Evolutionary conservation across 495 filamentous ascomycete species (phyloP).

Genomic region (Penicillium mononematosum): DNA sequence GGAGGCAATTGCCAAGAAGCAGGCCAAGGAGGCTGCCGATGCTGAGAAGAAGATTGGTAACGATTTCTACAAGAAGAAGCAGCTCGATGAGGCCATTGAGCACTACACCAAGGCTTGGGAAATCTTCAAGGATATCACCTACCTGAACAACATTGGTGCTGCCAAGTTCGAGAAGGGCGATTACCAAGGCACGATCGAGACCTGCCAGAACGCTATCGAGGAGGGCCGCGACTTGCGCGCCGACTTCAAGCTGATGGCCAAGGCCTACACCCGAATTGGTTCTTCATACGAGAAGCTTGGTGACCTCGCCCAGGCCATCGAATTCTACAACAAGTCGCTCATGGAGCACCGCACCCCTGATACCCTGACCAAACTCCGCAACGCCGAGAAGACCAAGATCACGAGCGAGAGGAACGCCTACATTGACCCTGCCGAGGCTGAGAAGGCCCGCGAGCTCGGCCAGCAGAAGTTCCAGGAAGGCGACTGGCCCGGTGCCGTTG

Average conservation of each 20-base stretch:
- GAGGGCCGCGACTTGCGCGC: constrained; percentile 81
- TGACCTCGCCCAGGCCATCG: constrained; percentile 77
- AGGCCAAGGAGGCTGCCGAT: constrained; percentile 90
- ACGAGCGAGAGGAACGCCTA: constrained; percentile 76
- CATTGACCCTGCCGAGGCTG: constrained; percentile 85
- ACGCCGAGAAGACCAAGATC: constrained; percentile 86
- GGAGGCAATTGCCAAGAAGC: constrained; percentile 75
- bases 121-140: constrained; percentile 91
- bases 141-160: constrained; percentile 93
- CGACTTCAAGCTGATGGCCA: constrained; percentile 96
- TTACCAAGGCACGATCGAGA: constrained; percentile 78
- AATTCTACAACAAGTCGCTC: constrained; percentile 87
- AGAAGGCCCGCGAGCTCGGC: constrained; percentile 91
- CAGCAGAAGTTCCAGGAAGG: constrained; percentile 95
- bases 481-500: constrained; percentile 95
- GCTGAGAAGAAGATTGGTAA: constrained; percentile 93
- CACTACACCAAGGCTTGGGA: constrained; percentile 98
- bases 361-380: constrained; percentile 84
- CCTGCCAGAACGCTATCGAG: constrained; percentile 83
- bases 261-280: constrained; percentile 89
- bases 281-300: constrained; percentile 84
- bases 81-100: constrained; percentile 90
- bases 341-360: constrained; percentile 97
- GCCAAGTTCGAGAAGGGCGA: constrained; percentile 96
- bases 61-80: constrained; percentile 94